Evolutionary conservation across 1,284 basidiomycete species (phyloP), one percentile per base, ranked within the genome.

Genomic region (Microstroma glucosiphilum): DNA sequence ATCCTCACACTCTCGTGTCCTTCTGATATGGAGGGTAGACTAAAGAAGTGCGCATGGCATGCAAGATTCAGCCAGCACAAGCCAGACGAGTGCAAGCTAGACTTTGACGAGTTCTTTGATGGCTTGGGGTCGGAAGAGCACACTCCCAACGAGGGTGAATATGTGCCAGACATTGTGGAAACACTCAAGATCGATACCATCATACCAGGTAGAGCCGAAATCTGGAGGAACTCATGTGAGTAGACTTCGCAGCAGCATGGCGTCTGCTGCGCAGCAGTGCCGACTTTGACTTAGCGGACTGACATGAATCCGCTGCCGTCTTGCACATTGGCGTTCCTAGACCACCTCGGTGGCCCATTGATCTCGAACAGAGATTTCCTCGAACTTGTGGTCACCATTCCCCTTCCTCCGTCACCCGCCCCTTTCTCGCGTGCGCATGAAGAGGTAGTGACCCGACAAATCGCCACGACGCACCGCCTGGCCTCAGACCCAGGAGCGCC

Each of bases 321-420:
- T 49, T 57, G n/a, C 15, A 37, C 11, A 9, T 21, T 21, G 51
- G 11, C 46, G 2, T 12, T 11, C 40, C 42, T 49, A 40, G 26
- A 37, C 41, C 53, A 60, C 15, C 30, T 25, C 23, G 26, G 30
- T 9, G 30, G 30, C 30, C 30, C 30, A 58, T 60, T 70, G 17
- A 72, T 69, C 6, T 57, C 70, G 40, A 67, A 76, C 58, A 62
- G 75, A 25, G 75, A 77, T 64, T 77, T 77, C 64, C 63, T 74
- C 8, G 66, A 75, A 67, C 68, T 75, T 57, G 63, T 77, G 0
- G 30, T 77, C 15, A 71, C 70, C 7, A 42, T 77, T 60, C 69
- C 73, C 37, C 63, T 77, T 15, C 73, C 72, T 26, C 63, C 68
- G 0, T 67, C 70, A 40, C 46, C 64, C 1, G 48, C 60, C 23